phyloP scores from a whole-genome alignment of 2,329 filamentous ascomycete species.

The Fonsecaea erecta region DNA sequence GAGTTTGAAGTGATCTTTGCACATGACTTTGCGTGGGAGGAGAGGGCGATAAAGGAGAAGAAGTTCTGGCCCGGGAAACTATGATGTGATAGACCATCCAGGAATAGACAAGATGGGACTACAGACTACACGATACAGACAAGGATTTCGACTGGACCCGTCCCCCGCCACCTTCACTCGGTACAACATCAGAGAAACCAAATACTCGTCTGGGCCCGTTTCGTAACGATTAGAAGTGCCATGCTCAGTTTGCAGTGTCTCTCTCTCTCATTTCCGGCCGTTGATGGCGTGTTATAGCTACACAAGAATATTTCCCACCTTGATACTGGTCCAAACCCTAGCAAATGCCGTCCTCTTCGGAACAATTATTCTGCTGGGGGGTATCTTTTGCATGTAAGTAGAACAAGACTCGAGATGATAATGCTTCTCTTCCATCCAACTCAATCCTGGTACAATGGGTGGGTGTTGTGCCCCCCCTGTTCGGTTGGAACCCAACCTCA shows the following conservation, averaged over 20 bases:
- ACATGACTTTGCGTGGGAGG: conserved; percentile 43
- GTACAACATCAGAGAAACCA: neutral
- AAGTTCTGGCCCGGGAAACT: conserved; percentile 33
- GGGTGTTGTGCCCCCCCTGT: neutral
- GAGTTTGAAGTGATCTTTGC: conserved; percentile 42
- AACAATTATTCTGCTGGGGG: conserved; percentile 17
- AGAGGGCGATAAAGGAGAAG: conserved; percentile 27
- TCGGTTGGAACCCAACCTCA: neutral
- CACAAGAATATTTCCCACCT: conserved; percentile 10
- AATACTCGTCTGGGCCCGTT: neutral
- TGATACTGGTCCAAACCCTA: conserved; percentile 9
- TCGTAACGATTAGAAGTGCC: neutral
- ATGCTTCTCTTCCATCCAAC: conserved; percentile 10
- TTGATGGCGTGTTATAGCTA: conserved; percentile 8
- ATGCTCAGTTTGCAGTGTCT: neutral
- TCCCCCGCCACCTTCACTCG: neutral
- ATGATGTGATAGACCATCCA: neutral
- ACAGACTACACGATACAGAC: neutral
- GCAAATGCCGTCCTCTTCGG: conserved; percentile 3
- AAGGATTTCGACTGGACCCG: neutral
- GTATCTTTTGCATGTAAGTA: conserved; percentile 18
- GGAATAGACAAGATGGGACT: neutral
- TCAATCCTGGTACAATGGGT: conserved; percentile 2
- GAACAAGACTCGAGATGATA: conserved; percentile 13
- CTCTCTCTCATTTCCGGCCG: neutral